phyloP scores from a whole-genome alignment of 2,329 filamentous ascomycete species.

The Neonectria neomacrospora region DNA sequence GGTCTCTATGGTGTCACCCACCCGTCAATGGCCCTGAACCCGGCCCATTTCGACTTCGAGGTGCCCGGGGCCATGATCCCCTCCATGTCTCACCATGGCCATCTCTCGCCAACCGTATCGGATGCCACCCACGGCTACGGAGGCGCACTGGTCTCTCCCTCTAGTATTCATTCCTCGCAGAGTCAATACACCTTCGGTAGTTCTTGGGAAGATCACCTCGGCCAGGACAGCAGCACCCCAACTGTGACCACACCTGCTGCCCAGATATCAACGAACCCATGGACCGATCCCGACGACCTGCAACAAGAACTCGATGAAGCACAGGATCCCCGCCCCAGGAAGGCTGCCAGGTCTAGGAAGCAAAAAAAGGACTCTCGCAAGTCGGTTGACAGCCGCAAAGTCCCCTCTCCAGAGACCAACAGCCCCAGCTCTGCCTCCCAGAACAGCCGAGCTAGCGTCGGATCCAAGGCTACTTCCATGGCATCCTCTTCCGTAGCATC shows the following conservation, averaged over 20 bases:
- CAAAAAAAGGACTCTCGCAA: conserved; percentile 38
- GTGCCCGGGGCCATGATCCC: conserved; percentile 35
- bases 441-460: conserved; percentile 39
- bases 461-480: conserved; percentile 40
- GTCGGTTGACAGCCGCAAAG: conserved; percentile 24
- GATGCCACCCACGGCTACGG: conserved; percentile 36
- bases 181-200: conserved; percentile 32
- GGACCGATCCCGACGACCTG: conserved; percentile 39
- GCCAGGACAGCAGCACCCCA: conserved; percentile 39
- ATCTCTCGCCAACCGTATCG: conserved; percentile 32
- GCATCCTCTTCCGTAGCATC: conserved; percentile 30
- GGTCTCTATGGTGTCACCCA: conserved; percentile 35
- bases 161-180: conserved; percentile 38
- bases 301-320: conserved; percentile 21
- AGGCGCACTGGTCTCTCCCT: conserved; percentile 38
- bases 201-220: conserved; percentile 39
- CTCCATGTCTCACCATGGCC: conserved; percentile 33
- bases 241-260: conserved; percentile 41
- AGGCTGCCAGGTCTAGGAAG: conserved; percentile 30
- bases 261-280: conserved; percentile 38
- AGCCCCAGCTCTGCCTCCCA: conserved; percentile 41
- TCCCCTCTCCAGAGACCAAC: conserved; percentile 36
- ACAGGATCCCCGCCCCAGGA: conserved; percentile 33
- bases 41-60: conserved; percentile 39
- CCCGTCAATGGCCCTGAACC: conserved; percentile 30